These are phyloP conservation scores for Candida germanica DNA, from an alignment of 805 yeast species.

Conservation along the genomic window DNA sequence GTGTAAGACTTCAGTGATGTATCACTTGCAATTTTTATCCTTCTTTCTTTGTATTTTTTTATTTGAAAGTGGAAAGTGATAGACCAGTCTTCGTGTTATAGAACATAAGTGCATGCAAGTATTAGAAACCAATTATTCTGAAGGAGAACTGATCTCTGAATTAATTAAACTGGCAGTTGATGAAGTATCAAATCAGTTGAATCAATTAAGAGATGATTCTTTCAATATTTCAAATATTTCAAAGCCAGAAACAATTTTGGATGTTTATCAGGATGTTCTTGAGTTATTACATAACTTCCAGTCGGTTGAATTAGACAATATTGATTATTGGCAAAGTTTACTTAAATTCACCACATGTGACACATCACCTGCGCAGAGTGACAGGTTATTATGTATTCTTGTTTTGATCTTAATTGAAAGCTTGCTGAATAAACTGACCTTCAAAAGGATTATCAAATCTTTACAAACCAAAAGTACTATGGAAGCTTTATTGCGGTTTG, in stretches of 20 bases:
- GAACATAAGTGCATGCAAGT: conserved; percentile 5
- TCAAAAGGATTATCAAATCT: conserved; percentile 1
- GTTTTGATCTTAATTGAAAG: conserved; percentile 1
- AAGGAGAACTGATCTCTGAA: neutral
- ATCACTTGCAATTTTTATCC: too few relatives aligned
- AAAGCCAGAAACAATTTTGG: conserved; percentile 1
- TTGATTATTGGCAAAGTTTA: conserved; percentile 6
- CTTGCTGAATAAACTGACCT: conserved; percentile 7
- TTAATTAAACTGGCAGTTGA: conserved; percentile 5
- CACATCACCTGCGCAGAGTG: neutral
- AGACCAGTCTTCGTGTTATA: neutral
- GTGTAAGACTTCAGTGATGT: too few relatives aligned
- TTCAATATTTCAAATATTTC: neutral
- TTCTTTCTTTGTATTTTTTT: neutral
- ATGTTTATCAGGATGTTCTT: conserved; percentile 8
- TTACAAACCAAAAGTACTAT: neutral
- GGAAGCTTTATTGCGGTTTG: neutral
- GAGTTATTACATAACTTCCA: conserved; percentile 9
- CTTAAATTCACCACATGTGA: conserved; percentile 3
- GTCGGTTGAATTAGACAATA: neutral
- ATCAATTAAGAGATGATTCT: neutral
- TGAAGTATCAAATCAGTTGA: conserved; percentile 8
- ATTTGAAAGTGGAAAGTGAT: too few relatives aligned
- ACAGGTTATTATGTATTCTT: conserved; percentile 1
- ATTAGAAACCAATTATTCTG: neutral